Base-by-base conservation (phyloP, 805 yeast genomes). In the Zygoascus biomembranicola region DNA sequence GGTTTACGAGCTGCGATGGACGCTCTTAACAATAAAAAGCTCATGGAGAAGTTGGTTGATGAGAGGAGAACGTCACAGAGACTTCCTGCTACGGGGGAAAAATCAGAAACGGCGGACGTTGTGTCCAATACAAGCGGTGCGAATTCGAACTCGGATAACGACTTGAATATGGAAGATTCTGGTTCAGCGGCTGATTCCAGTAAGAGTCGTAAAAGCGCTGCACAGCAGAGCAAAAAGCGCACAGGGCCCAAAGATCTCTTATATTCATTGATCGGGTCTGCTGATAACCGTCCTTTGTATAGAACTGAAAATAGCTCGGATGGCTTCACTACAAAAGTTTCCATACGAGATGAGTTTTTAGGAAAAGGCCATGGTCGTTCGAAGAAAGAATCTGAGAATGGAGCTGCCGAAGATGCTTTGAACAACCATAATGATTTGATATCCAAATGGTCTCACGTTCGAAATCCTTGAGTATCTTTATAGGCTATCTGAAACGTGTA, bases 1-100 rank as follows among this genome's bases (percentile, higher is more conserved):
- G 94, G 96, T 0, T 67, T 80, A 20, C 73, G 84, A 52, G 97
- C 97, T 0, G 99, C 99, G 0, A 84, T 84, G 82, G 72, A 74
- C 50, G 96, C 92, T 0, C 70, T 92, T 47, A 68, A 71, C 10
- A 81, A 87, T 46, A 77, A 77, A 44, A 72, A 71, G 0, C 54
- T 80, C 32, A 72, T 89, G 47, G 90, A 85, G 56, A 83, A 83
- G 61, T 87, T 78, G 64, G 79, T 81, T 13, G 73, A 74, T 43
- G 55, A 75, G 19, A 72, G 96, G 55, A 76, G 82, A n/a, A 52
- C 43, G 9, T 51, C 52, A 11, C 58, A 56, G 2, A 48, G 50
- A 39, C 43, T 35, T 26, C 39, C 19, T 35, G 13, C 23, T 8
- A 32, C 32, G 2, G 32, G 31, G n/a, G 32, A 23, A 11, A 23